A percentile compares a stretch with the other conserved stretches of the same genome.
phyloP scores from a whole-genome alignment of 2,329 filamentous ascomycete species.

The Sclerotinia minor region DNA sequence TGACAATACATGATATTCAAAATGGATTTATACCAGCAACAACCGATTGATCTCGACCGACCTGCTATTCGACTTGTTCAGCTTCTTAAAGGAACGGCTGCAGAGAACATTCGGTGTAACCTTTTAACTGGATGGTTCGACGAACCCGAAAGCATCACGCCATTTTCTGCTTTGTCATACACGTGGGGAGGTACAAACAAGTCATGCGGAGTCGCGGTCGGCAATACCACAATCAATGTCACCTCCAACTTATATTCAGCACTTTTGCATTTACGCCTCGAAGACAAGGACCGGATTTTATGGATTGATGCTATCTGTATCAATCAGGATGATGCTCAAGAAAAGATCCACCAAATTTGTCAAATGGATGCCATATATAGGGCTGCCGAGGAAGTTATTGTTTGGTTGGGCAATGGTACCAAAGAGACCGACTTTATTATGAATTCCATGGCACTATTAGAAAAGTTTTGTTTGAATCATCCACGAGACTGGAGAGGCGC shows the following conservation, averaged over 20 bases:
- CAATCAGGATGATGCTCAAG: slow-evolving; percentile 21
- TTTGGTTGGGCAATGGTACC: slow-evolving; percentile 12
- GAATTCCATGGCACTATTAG: slow-evolving; percentile 24
- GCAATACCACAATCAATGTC: slow-evolving; percentile 19
- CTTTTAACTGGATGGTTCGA: slow-evolving; percentile 23
- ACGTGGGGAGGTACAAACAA: slow-evolving; percentile 24
- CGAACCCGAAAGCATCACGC: slow-evolving; percentile 20
- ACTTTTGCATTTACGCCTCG: slow-evolving; percentile 25
- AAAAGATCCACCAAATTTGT: slow-evolving; percentile 22
- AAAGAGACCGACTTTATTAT: slow-evolving; percentile 22
- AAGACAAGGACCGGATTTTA: slow-evolving; percentile 20
- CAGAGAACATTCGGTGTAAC: slow-evolving; percentile 23
- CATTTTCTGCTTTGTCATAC: slow-evolving; percentile 29
- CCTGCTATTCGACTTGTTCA: slow-evolving; percentile 26
- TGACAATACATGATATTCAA: not conserved
- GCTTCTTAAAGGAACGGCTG: slow-evolving; percentile 23
- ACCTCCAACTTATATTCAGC: slow-evolving; percentile 27
- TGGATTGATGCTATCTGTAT: slow-evolving; percentile 26
- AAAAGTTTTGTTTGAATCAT: slow-evolving; percentile 17
- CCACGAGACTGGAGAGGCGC: slow-evolving; percentile 7
- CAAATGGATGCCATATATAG: slow-evolving; percentile 20
- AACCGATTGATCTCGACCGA: slow-evolving; percentile 21
- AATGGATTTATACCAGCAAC: slow-evolving; percentile 19
- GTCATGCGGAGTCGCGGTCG: slow-evolving; percentile 13
- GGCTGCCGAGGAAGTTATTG: slow-evolving; percentile 1